Conservation (phyloP, 2,329 filamentous ascomycete species). For the Colletotrichum somersetense region DNA sequence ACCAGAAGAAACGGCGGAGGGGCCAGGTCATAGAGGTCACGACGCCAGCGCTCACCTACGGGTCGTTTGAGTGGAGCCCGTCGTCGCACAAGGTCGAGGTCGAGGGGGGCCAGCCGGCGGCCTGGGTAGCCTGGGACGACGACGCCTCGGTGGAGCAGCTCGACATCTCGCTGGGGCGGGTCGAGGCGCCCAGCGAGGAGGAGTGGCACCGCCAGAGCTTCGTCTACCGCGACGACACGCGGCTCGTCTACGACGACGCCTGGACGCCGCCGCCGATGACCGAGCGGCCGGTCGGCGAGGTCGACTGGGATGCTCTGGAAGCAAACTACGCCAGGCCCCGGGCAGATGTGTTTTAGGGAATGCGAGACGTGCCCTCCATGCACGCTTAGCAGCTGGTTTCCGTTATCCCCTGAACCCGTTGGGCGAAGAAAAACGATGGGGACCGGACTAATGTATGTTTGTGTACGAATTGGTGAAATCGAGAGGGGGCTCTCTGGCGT, state of each 20-base stretch:
- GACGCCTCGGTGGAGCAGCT: conserved; percentile 37
- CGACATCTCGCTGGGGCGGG: conserved; percentile 32
- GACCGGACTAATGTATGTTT: conserved; percentile 6
- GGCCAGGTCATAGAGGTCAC: conserved; percentile 39
- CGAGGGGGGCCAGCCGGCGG: conserved; percentile 29
- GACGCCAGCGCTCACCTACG: conserved; percentile 40
- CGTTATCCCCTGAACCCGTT: not conserved
- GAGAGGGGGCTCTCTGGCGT: conserved; percentile 7
- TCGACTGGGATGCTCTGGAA: conserved; percentile 42
- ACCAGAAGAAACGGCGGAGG: conserved; percentile 22
- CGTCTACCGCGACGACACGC: conserved; percentile 35
- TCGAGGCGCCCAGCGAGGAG: conserved; percentile 35
- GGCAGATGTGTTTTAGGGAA: conserved; percentile 18
- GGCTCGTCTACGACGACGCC: conserved; percentile 37
- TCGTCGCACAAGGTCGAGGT: conserved; percentile 31
- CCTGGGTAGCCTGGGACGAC: conserved; percentile 39
- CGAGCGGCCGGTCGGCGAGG: conserved; percentile 35
- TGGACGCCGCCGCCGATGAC: conserved; percentile 25
- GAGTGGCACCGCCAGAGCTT: conserved; percentile 41
- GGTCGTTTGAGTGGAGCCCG: conserved; percentile 43
- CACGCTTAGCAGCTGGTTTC: not conserved
- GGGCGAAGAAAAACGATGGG: no score
- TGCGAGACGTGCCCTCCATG: not conserved
- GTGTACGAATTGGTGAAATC: conserved; percentile 1
- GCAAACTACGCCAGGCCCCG: conserved; percentile 39